These are phyloP conservation scores for Globisporangium heterothallicum DNA, from an alignment of 352 stramenopile species.

Conservation along the genomic window DNA sequence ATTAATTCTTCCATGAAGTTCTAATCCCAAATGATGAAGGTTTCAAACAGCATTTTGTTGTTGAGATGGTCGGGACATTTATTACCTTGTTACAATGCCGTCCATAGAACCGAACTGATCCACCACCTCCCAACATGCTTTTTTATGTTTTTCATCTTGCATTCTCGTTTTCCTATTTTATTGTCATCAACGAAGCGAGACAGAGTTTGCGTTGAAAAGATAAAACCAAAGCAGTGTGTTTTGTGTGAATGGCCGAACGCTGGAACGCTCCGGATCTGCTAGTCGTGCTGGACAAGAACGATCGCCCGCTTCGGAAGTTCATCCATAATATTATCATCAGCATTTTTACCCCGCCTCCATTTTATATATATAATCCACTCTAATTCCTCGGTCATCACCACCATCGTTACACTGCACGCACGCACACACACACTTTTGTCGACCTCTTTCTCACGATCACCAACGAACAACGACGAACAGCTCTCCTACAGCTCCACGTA, in stretches of 20 bases:
- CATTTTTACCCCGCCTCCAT: no score
- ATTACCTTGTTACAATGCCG: constrained; percentile 30
- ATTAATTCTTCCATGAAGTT: constrained; percentile 40
- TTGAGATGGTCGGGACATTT: constrained; percentile 31
- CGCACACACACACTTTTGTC: not conserved
- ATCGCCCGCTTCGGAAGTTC: no score
- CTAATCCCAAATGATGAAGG: constrained; percentile 40
- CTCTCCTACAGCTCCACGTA: constrained; percentile 14
- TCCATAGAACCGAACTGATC: constrained; percentile 2
- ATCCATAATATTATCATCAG: no score
- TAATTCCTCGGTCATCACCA: no score
- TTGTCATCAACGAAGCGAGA: no score
- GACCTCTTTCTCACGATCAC: not conserved
- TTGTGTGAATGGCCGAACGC: no score
- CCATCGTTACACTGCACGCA: not conserved
- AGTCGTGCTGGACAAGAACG: no score
- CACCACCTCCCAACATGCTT: not conserved
- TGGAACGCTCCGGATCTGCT: no score
- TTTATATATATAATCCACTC: no score
- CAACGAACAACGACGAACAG: not conserved
- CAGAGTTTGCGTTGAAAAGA: no score
- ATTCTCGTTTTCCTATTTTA: no score
- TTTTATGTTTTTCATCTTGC: not conserved
- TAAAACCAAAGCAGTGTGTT: no score
- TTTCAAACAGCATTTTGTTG: constrained; percentile 24